Percentiles rank a stretch among this genome's conserved stretches.
phyloP scores from a whole-genome alignment of 768 basidiomycete species.

The Lentinus tigrinus region DNA sequence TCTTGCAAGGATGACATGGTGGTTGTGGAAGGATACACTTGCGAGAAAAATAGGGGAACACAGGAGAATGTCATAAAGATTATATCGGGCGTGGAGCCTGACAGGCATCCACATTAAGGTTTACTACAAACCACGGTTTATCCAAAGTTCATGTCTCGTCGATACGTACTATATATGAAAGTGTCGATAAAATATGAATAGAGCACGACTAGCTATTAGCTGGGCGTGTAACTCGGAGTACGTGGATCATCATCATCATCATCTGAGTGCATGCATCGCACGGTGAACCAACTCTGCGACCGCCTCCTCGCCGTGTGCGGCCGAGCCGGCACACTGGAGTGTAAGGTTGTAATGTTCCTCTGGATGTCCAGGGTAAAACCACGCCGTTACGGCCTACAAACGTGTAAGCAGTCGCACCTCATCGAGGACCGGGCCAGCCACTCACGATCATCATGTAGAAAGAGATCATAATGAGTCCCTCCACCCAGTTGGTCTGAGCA shows the following conservation, averaged over 20 bases:
- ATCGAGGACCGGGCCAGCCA: background rate
- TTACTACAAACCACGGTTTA: too few species aligned
- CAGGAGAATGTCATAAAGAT: too few species aligned
- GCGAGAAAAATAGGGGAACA: too few species aligned
- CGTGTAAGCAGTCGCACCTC: background rate
- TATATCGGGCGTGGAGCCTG: too few species aligned
- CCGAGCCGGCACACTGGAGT: conserved; percentile 34
- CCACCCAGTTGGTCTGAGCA: conserved; percentile 75
- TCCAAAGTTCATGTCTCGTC: too few species aligned
- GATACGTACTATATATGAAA: too few species aligned
- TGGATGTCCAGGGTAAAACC: conserved; percentile 64
- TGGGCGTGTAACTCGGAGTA: too few species aligned
- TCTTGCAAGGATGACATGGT: too few species aligned
- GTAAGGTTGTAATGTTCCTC: conserved; percentile 38
- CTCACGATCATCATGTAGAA: conserved; percentile 53
- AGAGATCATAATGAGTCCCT: conserved; percentile 56
- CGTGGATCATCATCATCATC: background rate
- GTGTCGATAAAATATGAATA: too few species aligned
- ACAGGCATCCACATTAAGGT: too few species aligned
- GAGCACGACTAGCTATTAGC: too few species aligned
- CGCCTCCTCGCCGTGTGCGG: background rate
- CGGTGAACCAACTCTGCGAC: background rate
- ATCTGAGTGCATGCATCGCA: background rate
- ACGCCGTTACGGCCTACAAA: conserved; percentile 53
- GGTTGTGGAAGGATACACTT: too few species aligned